Base-by-base conservation (phyloP, 441 rosid genomes). In the Populus hybrid region DNA sequence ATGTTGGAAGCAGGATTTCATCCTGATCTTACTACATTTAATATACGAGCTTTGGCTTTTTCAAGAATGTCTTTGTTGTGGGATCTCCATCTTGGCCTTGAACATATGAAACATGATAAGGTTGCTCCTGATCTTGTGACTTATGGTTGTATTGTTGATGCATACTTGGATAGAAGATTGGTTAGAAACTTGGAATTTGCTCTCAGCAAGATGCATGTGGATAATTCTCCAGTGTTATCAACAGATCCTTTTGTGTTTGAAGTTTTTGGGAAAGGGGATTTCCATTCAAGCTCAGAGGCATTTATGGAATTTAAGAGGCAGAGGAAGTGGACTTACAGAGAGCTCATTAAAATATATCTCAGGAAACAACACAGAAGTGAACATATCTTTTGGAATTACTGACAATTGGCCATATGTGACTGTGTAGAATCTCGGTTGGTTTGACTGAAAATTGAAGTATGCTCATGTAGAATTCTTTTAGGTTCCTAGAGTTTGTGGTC, bases 21-120 rank as follows among this genome's bases (percentile, higher is more conserved):
- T 42, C 95, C 97, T 28, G 97, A 94, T 75, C 66, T 94, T 67
- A 89, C 89, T 18, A 86, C 97, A 2, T 92, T 92, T 74, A 92
- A 94, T 73, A 82, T 91, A 28, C 84, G 97, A n/a, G 87, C 92
- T 75, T 74, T 89, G 67, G 97, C 92, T 26, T 94, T 5, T 80
- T 94, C 94, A 9, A 89, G 82, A 80, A 91, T 94, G 94, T 82
- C 89, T 46, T 75, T 92, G 79, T 88, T 92, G 68, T 94, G 96
- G 96, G 98, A 94, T 86, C 89, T 94, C 53, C 98, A 92, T 82
- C 94, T 94, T 40, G 89, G 87, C 73, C 85, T 94, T 73, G 92
- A 91, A 61, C 97, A 94, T 78, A 92, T 94, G 98, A 83, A 80
- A 75, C 85, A 86, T 75, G 85, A 83, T 64, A 76, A 74, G 34